Evolutionary conservation across 1,284 basidiomycete species (phyloP).

Genomic region (Puccinia horiana): DNA sequence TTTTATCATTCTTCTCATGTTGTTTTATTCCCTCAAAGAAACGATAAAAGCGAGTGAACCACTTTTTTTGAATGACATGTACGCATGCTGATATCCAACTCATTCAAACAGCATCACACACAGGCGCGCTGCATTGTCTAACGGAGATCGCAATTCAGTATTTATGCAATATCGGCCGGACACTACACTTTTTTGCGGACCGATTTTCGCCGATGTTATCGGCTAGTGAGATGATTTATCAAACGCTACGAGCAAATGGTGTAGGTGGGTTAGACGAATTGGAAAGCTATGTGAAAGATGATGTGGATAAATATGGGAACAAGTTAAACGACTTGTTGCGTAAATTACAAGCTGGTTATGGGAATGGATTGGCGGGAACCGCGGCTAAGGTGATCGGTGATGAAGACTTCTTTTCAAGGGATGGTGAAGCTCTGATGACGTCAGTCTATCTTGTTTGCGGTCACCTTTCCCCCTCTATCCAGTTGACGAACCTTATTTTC

Average conservation of each 20-base stretch:
- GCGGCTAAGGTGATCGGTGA: conserved; percentile 40
- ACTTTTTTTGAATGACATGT: background rate
- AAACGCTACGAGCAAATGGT: conserved; percentile 39
- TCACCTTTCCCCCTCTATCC: background rate
- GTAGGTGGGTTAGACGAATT: conserved; percentile 26
- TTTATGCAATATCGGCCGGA: conserved; percentile 41
- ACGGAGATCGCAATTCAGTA: conserved; percentile 46
- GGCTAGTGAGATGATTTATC: conserved; percentile 42
- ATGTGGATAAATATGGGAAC: conserved; percentile 39
- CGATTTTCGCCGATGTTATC: conserved; percentile 39
- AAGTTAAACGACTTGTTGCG: conserved; percentile 41
- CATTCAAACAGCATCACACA: conserved; percentile 22
- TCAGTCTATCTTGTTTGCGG: background rate
- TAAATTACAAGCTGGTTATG: conserved; percentile 42
- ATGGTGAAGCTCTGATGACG: conserved; percentile 46
- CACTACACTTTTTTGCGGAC: conserved; percentile 40
- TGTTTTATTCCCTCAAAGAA: background rate
- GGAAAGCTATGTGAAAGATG: conserved; percentile 46
- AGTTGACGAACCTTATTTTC: background rate
- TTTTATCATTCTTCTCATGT: conserved; percentile 16
- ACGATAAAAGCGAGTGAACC: background rate
- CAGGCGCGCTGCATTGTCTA: conserved; percentile 32
- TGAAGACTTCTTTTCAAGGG: conserved; percentile 42
- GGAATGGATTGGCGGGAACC: conserved; percentile 21
- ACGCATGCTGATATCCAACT: background rate